Conservation (phyloP, 2,329 filamentous ascomycete genomes). For the Fusarium keratoplasticum region DNA sequence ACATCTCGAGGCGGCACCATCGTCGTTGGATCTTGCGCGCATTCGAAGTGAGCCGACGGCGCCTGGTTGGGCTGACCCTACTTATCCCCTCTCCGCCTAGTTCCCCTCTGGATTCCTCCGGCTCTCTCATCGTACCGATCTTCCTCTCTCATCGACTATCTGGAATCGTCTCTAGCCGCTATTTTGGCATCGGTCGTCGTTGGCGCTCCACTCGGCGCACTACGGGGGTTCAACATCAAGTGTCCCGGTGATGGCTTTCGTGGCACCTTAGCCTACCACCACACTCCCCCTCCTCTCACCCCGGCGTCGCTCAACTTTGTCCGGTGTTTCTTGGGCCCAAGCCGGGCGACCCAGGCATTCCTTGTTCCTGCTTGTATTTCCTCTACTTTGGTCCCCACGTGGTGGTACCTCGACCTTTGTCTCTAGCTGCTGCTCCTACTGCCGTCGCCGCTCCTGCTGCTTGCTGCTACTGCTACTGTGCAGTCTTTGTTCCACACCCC, state of each 20-base stretch:
- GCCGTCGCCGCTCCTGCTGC: conserved; percentile 17
- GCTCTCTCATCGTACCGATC: conserved; percentile 36
- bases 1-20: conserved; percentile 20
- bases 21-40: conserved; percentile 22
- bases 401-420: conserved; percentile 52
- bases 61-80: conserved; percentile 38
- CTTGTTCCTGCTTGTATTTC: conserved; percentile 50
- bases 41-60: conserved; percentile 29
- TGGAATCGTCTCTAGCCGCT: conserved; percentile 37
- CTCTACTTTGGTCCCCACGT: conserved; percentile 51
- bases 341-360: conserved; percentile 44
- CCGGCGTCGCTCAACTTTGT: conserved; percentile 46
- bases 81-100: conserved; percentile 43
- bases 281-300: conserved; percentile 48
- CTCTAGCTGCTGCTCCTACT: conserved; percentile 42
- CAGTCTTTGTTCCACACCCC: conserved; percentile 47
- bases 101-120: conserved; percentile 35
- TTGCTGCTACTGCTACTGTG: conserved; percentile 33
- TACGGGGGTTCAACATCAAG: conserved; percentile 43
- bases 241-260: conserved; percentile 49
- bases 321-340: conserved; percentile 43
- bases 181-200: conserved; percentile 38
- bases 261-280: conserved; percentile 51
- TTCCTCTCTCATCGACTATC: conserved; percentile 35
- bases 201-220: conserved; percentile 44